These are phyloP conservation scores for Coccomyxa subellipsoidea DNA, from an alignment of 163 green algal species.

Conservation along the genomic window DNA sequence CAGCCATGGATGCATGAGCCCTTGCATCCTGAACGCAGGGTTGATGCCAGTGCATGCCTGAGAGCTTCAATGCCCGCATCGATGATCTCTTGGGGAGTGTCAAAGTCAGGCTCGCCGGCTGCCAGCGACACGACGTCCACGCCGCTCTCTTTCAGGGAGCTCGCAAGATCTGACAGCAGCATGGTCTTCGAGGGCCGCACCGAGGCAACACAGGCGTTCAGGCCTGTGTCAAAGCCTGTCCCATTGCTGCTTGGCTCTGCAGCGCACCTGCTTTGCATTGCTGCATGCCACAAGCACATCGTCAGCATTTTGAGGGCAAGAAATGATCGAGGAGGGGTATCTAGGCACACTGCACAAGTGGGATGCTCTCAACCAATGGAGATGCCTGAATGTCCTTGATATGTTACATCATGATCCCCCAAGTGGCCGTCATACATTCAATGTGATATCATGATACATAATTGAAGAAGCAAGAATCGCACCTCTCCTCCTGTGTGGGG, in stretches of 20 bases:
- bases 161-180: constrained; percentile 89
- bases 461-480: neutral
- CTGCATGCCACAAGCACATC: neutral
- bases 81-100: constrained; percentile 79
- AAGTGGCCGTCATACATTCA: too few species aligned
- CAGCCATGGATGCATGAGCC: too few species aligned
- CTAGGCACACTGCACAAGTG: too few species aligned
- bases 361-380: too few species aligned
- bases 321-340: neutral
- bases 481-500: neutral
- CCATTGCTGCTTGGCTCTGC: neutral
- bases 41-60: constrained; percentile 5
- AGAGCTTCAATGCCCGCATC: constrained; percentile 71
- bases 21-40: too few species aligned
- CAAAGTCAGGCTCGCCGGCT: constrained; percentile 96
- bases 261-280: neutral
- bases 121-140: constrained; percentile 90
- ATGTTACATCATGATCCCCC: too few species aligned
- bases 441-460: too few species aligned
- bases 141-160: constrained; percentile 72
- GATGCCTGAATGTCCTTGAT: too few species aligned
- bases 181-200: constrained; percentile 92
- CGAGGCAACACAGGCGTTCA: constrained; percentile 78
- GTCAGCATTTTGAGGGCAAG: neutral
- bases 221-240: constrained; percentile 52